Percentiles rank a stretch among this genome's conserved stretches.
Conservation (phyloP, 2,329 filamentous ascomycete species). For the Fusarium sacchari region DNA sequence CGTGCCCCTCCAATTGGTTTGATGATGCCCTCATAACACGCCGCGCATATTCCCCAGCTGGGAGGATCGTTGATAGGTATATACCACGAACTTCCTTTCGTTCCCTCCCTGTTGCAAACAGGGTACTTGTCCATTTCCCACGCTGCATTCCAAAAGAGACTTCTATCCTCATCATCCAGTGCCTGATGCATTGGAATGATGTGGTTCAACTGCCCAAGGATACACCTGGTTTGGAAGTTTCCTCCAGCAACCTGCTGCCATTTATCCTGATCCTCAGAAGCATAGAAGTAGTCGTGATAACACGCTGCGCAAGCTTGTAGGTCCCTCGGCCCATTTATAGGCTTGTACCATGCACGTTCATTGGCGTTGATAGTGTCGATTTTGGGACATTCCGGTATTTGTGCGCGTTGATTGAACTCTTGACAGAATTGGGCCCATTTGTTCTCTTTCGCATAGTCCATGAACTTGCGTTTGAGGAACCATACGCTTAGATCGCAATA, state of each 20-base stretch:
- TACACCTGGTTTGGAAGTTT: conserved; percentile 39
- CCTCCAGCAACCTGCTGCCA: conserved; percentile 39
- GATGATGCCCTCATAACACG: conserved; percentile 48
- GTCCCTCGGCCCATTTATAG: conserved; percentile 34
- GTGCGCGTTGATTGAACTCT: conserved; percentile 44
- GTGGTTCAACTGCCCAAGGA: conserved; percentile 46
- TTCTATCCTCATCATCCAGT: conserved; percentile 44
- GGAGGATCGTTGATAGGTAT: conserved; percentile 46
- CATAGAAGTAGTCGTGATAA: conserved; percentile 50
- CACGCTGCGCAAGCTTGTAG: conserved; percentile 51
- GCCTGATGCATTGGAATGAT: conserved; percentile 46
- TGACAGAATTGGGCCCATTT: conserved; percentile 50
- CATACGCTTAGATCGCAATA: conserved; percentile 48
- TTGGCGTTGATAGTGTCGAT: conserved; percentile 27
- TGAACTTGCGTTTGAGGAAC: conserved; percentile 46
- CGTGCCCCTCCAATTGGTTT: conserved; percentile 44
- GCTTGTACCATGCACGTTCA: conserved; percentile 49
- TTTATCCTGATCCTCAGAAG: conserved; percentile 42
- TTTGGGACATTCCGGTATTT: conserved; percentile 44
- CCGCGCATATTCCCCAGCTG: conserved; percentile 50
- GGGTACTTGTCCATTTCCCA: conserved; percentile 43
- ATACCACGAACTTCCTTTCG: conserved; percentile 47
- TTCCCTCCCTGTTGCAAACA: conserved; percentile 46
- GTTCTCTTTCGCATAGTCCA: conserved; percentile 32
- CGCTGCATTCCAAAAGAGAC: conserved; percentile 49